Evolutionary conservation across 371 early-diverging fungal genomes (phyloP), one percentile per base, ranked within the genome.

Genomic region (Mucor circinelloides): DNA sequence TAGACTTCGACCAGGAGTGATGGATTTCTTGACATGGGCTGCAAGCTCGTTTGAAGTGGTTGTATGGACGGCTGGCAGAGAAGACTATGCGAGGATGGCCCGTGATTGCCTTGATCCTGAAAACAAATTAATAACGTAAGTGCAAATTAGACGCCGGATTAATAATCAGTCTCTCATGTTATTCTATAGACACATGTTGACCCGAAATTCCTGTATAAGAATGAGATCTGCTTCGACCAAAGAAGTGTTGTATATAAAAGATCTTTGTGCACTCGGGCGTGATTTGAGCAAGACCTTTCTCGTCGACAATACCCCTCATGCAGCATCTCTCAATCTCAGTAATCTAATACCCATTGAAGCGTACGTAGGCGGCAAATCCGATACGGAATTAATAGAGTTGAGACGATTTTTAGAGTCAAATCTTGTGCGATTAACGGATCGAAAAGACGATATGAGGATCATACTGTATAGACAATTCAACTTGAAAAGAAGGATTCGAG

Each of bases 291-390:
- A 72, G 46, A 82, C 82, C 1, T 79, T 82, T 28, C 63, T 82
- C 31, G 76, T 82, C 0, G 82, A 82, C 46, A 82, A 82, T 60
- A 74, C 79, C 31, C 82, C 82, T 19, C 82, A 82, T 64, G 82
- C 76, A 60, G 82, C 82, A 6, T 74, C 82, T n/a, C 62, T 82
- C 27, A 82, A 82, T 58, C 58, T 82, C 32, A 79, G 79, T 55
- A 82, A 82, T 58, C 63, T 77, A 38, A 82, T 82, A 69, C 82
- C 82, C 34, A 82, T 82, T 44, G 78, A 82, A 70, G 65, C 79
- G 30, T 82, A 72, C 66, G 70, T 71, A 30, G 82, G 82, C 40
- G 73, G 66, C 13, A 69, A 66, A 58, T 68, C 74, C 1, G 82
- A 82, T 44, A 77, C 70, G 2, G 73, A 77, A 67, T 54, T 82